Conservation (phyloP, 2,329 filamentous ascomycete species). For the Pyrenophora graminea region DNA sequence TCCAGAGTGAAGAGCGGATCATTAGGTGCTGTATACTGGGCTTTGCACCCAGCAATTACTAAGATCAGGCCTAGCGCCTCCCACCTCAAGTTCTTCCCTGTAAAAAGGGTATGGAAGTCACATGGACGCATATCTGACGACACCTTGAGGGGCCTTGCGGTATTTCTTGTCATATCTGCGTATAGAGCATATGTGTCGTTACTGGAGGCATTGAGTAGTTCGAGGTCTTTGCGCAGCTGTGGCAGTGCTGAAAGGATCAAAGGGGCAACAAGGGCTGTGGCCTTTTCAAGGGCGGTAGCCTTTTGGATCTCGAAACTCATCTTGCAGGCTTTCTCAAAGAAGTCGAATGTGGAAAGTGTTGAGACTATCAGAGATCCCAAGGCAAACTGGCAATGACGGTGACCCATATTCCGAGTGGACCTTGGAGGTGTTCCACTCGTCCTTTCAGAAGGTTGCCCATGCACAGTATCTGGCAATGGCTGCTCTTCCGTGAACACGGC, state of each 20-base stretch:
- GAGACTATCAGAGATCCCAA: slow-evolving; percentile 36
- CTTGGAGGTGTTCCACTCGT: slow-evolving; percentile 29
- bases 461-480: slow-evolving; percentile 35
- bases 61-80: slow-evolving; percentile 40
- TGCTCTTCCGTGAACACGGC: slow-evolving; percentile 40
- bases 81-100: slow-evolving; percentile 42
- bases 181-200: slow-evolving; percentile 27
- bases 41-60: slow-evolving; percentile 33
- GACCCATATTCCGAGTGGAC: slow-evolving; percentile 24
- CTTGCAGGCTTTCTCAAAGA: slow-evolving; percentile 34
- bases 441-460: slow-evolving; percentile 36
- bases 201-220: slow-evolving; percentile 25
- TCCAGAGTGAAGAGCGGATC: slow-evolving; percentile 38
- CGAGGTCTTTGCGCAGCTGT: slow-evolving; percentile 37
- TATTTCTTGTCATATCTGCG: slow-evolving; percentile 41
- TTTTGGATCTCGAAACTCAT: slow-evolving; percentile 36
- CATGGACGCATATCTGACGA: slow-evolving; percentile 36
- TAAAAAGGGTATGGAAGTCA: slow-evolving; percentile 41
- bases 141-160: slow-evolving; percentile 36
- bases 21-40: slow-evolving; percentile 37
- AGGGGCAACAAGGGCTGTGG: slow-evolving; percentile 33
- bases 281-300: slow-evolving; percentile 27
- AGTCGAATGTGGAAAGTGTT: slow-evolving; percentile 33
- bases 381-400: slow-evolving; percentile 36
- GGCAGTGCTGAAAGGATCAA: slow-evolving; percentile 38